Evolutionary conservation across 768 basidiomycete genomes (phyloP), one percentile per base, ranked within the genome.

Genomic region (Kwoniella heveanensis): DNA sequence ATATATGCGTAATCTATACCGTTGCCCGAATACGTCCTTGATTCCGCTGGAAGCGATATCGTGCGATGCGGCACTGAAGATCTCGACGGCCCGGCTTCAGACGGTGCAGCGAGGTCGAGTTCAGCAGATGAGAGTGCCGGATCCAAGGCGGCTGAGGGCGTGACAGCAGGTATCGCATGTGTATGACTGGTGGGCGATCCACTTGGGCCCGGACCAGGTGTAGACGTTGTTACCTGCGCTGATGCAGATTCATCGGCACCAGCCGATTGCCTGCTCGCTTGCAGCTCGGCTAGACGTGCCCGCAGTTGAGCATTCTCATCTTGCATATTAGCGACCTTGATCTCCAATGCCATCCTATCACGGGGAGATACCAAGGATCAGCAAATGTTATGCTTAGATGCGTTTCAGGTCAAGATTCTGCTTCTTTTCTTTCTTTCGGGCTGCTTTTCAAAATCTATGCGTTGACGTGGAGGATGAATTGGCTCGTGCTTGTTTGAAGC

Each of bases 271-370:
- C 17, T 44, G 19, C 8, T 44, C 17, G 39, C 39, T 44, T 44
- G 39, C 15, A 44, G 17, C 19, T 19, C 39, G 10, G 39, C 39
- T 44, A 79, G 57, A 24, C 72, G 70, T 4, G 61, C 59, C 7
- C 75, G 62, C 1, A 80, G 64, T 54, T 67, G 63, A 8, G 54
- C 60, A 56, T 80, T 80, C 65, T 80, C 77, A 24, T 67, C 64
- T 64, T 72, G 70, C n/a, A 76, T 66, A 37, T 63, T 64, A 15
- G 50, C 49, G 44, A 77, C 70, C 13, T 64, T 69, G 17, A 67
- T 50, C 56, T 77, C 76, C 15, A 77, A 55, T 8, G 67, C 59
- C 27, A 55, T 47, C 49, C 60, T 62, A 27, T 32, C 7, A 32
- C 32, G 32, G 32, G 32, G 32, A 6, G 32, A n/a, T n/a, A n/a